A percentile compares a stretch with the other conserved stretches of the same genome.
Evolutionary conservation across 352 stramenopile species (phyloP).

Genomic region (Globisporangium spiculum): DNA sequence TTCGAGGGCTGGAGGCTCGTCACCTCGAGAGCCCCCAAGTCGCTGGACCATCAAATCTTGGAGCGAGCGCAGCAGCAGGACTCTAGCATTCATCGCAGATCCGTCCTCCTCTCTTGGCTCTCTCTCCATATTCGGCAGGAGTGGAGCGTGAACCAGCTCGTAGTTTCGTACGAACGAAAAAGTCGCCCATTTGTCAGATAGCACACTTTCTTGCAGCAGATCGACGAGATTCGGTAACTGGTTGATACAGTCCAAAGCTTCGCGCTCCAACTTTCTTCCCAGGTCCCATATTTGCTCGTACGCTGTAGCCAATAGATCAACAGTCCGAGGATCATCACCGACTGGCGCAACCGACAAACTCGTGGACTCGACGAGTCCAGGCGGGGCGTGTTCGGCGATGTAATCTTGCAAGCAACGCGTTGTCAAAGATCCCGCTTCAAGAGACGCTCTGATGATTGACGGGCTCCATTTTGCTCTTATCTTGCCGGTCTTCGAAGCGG

Average conservation of each 20-base stretch:
- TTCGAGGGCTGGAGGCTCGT: conserved; percentile 77
- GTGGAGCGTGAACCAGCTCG: conserved; percentile 57
- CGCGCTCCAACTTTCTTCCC: conserved; percentile 48
- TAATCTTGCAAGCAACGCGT: conserved; percentile 71
- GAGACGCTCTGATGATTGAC: conserved; percentile 45
- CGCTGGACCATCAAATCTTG: conserved; percentile 86
- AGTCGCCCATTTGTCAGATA: conserved; percentile 46
- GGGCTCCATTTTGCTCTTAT: conserved; percentile 64
- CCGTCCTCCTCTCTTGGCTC: conserved; percentile 15
- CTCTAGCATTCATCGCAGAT: conserved; percentile 36
- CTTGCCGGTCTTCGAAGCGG: conserved; percentile 58
- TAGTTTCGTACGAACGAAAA: conserved; percentile 67
- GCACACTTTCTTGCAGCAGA: conserved; percentile 64
- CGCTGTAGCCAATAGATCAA: conserved; percentile 50
- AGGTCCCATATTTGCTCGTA: conserved; percentile 77
- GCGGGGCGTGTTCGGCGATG: conserved; percentile 49
- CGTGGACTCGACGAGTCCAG: conserved; percentile 53
- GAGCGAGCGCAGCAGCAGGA: conserved; percentile 72
- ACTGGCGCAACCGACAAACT: conserved; percentile 24
- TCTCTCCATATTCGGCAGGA: conserved; percentile 65
- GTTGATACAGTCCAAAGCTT: conserved; percentile 73
- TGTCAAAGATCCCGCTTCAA: conserved; percentile 60
- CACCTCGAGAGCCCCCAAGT: conserved; percentile 63
- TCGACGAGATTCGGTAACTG: conserved; percentile 54
- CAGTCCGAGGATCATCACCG: conserved; percentile 38